Percentiles rank a stretch among this genome's conserved stretches.
phyloP scores from a whole-genome alignment of 139 green algal genomes.

The Haematococcus lacustris region DNA sequence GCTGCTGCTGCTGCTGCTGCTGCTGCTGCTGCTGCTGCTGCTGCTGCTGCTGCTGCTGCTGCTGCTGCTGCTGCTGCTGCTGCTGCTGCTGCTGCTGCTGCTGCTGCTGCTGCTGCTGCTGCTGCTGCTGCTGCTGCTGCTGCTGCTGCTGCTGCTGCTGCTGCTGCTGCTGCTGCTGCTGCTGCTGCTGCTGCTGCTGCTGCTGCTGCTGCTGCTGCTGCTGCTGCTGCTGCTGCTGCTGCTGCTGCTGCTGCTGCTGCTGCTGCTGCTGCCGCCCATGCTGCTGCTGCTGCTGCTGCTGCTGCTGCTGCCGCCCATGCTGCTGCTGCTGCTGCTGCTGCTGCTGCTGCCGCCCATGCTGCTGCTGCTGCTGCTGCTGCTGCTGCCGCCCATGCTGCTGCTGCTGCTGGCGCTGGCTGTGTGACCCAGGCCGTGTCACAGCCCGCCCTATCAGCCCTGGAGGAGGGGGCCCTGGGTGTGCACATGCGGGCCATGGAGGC shows the following conservation, averaged over 20 bases:
- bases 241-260: not conserved
- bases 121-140: conserved; percentile 16
- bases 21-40: conserved; percentile 15
- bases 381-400: too few species aligned
- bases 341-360: too few species aligned
- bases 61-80: not conserved
- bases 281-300: too few species aligned
- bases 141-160: conserved; percentile 2
- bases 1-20: too few species aligned
- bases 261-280: too few species aligned
- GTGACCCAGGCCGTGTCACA: conserved; percentile 3
- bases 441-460: not conserved
- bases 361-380: too few species aligned
- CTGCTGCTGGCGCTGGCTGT: too few species aligned
- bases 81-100: conserved; percentile 14
- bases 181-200: conserved; percentile 1
- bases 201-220: not conserved
- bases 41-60: conserved; percentile 5
- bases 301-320: too few species aligned
- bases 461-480: conserved; percentile 6
- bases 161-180: conserved; percentile 1
- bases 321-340: too few species aligned
- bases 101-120: not conserved
- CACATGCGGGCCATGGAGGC: conserved; percentile 7
- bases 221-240: not conserved